Base-by-base conservation (phyloP, 371 early-diverging fungal species). In the Mucor sp. region DNA sequence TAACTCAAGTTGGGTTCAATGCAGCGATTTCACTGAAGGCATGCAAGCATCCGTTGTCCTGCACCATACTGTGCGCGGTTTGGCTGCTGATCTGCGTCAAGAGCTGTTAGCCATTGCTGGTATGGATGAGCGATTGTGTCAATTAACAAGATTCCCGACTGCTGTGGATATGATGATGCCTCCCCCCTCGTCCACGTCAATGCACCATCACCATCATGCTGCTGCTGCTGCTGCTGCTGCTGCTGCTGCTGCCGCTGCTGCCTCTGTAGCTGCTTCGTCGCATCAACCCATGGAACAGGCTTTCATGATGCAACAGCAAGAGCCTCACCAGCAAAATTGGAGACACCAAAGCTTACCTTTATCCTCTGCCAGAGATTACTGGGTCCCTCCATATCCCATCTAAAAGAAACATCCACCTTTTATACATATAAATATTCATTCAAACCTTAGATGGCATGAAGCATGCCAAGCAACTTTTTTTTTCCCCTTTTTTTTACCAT, bases 1-100 rank as follows among this genome's bases (percentile, higher is more conserved):
- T 35, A 48, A 48, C 17, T 21, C 41, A 0, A 59, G 48, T 21
- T 92, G 91, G 91, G 81, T 85, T 27, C 88, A 87, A 69, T 91
- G 93, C 69, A 86, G 87, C 53, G 94, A 93, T 74, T 93, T 92
- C 66, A 93, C 93, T 7, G 93, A 92, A 65, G 84, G 85, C 39
- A 85, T 81, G 74, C 92, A 92, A 78, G 93, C 92, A 8, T 85
- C 90, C 9, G 67, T 79, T 37, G 76, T 85, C n/a, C 70, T 83
- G 41, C 83, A 78, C 35, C 93, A 93, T 62, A 82, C 88, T 8
- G 75, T 93, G 47, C 86, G 85, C 58, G 90, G 90, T 28, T 67
- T 87, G 33, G 80, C 87, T 9, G 63, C 75, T 12, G 78, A 85
- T 23, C 68, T 90, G 41, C 72, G 82, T 67, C 83, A 83, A 48